Evolutionary conservation across 2,329 filamentous ascomycete species (phyloP).

Genomic region (Diaporthe sp.): DNA sequence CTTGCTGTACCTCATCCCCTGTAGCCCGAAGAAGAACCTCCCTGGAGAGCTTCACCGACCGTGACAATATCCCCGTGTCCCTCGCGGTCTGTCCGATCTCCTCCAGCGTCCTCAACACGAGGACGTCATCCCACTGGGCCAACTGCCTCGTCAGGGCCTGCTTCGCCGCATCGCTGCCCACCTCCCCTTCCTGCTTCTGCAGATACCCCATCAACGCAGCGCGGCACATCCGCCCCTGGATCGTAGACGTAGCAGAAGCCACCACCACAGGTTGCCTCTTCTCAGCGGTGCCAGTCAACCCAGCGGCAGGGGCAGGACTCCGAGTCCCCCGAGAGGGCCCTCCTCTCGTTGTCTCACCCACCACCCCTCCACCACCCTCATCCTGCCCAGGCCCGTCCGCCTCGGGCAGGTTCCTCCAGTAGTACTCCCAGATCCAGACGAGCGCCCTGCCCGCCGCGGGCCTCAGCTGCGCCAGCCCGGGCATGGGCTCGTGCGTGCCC

Average conservation of each 20-base stretch:
- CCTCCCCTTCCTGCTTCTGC: slow-evolving; percentile 48
- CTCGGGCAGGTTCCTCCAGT: slow-evolving; percentile 75
- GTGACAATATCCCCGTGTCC: slow-evolving; percentile 48
- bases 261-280: slow-evolving; percentile 15
- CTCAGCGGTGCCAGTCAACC: slow-evolving; percentile 23
- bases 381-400: slow-evolving; percentile 32
- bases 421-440: slow-evolving; percentile 90
- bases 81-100: slow-evolving; percentile 49
- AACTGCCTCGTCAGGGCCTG: slow-evolving; percentile 45
- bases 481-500: slow-evolving; percentile 90
- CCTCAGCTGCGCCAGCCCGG: slow-evolving; percentile 80
- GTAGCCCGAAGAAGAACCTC: slow-evolving; percentile 42
- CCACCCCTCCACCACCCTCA: neutral
- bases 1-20: slow-evolving; percentile 45
- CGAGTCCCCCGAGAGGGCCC: slow-evolving; percentile 17
- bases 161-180: slow-evolving; percentile 41
- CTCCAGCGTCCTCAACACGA: slow-evolving; percentile 47
- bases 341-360: neutral
- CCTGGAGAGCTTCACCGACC: slow-evolving; percentile 48
- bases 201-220: slow-evolving; percentile 57
- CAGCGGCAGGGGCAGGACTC: neutral
- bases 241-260: slow-evolving; percentile 1
- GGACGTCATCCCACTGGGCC: slow-evolving; percentile 48
- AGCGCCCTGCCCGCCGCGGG: slow-evolving; percentile 78
- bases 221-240: slow-evolving; percentile 46